Evolutionary conservation across 2,329 filamentous ascomycete species (phyloP).

Genomic region (Colletotrichum neosansevieriae): DNA sequence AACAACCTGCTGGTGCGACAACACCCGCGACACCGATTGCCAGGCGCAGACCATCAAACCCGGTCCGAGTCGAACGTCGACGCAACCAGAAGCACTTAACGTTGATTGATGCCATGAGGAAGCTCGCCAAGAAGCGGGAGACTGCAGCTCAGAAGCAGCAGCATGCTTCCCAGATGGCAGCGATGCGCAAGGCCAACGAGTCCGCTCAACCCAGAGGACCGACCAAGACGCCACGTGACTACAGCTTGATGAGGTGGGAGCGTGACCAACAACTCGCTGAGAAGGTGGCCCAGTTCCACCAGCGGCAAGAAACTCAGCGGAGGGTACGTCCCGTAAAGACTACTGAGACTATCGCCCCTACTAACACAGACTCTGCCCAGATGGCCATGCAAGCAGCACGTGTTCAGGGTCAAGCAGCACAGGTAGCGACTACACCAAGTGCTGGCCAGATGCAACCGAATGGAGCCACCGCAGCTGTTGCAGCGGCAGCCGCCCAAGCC

Average conservation of each 20-base stretch:
- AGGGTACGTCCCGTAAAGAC: constrained; percentile 58
- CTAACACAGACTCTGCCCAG: constrained; percentile 47
- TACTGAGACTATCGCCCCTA: not conserved
- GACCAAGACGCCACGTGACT: constrained; percentile 87
- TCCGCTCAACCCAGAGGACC: constrained; percentile 59
- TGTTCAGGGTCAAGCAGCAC: constrained; percentile 57
- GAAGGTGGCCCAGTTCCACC: constrained; percentile 66
- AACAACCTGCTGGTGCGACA: constrained; percentile 53
- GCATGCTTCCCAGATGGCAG: constrained; percentile 80
- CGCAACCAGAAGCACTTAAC: constrained; percentile 88
- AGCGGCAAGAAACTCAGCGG: constrained; percentile 71
- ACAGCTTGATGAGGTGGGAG: constrained; percentile 89
- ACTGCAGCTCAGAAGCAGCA: constrained; percentile 87
- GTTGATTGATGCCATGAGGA: constrained; percentile 94
- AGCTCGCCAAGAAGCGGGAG: constrained; percentile 94
- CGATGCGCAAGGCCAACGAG: constrained; percentile 85
- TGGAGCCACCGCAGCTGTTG: constrained; percentile 36
- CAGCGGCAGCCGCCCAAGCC: constrained; percentile 6
- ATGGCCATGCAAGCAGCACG: constrained; percentile 60
- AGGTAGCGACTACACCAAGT: constrained; percentile 57
- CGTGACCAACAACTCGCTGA: constrained; percentile 78
- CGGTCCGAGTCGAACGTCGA: constrained; percentile 86
- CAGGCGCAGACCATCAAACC: constrained; percentile 79
- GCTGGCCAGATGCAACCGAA: constrained; percentile 45
- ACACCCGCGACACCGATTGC: constrained; percentile 62